These are phyloP conservation scores for Penicillium samsonianum DNA, from an alignment of 495 filamentous ascomycete genomes.

Conservation along the genomic window DNA sequence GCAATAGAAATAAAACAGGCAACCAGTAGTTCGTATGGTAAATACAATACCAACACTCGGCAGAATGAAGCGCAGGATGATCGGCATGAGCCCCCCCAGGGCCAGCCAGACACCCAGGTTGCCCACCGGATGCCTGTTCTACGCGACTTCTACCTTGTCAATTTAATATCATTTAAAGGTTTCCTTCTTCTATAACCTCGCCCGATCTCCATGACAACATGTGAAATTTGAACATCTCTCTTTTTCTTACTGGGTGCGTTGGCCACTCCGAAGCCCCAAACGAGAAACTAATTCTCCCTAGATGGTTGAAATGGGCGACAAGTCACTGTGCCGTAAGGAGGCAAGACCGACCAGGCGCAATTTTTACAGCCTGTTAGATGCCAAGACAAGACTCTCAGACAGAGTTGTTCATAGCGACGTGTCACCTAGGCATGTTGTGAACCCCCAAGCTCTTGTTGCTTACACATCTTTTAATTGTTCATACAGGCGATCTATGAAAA, in stretches of 20 bases:
- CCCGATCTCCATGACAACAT: neutral
- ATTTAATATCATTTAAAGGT: too few relatives aligned
- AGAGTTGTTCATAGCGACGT: neutral
- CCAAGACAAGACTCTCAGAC: constrained; percentile 5
- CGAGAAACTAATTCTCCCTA: neutral
- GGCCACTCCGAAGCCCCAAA: neutral
- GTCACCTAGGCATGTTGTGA: constrained; percentile 17
- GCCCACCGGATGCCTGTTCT: too few relatives aligned
- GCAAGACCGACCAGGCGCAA: neutral
- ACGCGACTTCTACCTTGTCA: too few relatives aligned
- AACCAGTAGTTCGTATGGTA: neutral
- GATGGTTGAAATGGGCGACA: constrained; percentile 4
- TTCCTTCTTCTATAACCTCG: neutral
- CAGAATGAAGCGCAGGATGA: neutral
- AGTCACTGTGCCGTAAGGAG: constrained; percentile 8
- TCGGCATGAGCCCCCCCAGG: neutral
- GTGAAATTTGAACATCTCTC: neutral
- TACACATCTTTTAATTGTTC: neutral
- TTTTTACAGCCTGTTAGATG: neutral
- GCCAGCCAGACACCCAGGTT: neutral
- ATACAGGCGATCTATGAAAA: constrained; percentile 21
- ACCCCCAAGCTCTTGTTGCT: neutral
- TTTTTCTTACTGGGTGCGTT: neutral
- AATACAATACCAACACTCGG: too few relatives aligned
- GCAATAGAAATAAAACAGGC: neutral